Conservation (phyloP, 2,329 filamentous ascomycete genomes). For the Plectosphaerella sp. region DNA sequence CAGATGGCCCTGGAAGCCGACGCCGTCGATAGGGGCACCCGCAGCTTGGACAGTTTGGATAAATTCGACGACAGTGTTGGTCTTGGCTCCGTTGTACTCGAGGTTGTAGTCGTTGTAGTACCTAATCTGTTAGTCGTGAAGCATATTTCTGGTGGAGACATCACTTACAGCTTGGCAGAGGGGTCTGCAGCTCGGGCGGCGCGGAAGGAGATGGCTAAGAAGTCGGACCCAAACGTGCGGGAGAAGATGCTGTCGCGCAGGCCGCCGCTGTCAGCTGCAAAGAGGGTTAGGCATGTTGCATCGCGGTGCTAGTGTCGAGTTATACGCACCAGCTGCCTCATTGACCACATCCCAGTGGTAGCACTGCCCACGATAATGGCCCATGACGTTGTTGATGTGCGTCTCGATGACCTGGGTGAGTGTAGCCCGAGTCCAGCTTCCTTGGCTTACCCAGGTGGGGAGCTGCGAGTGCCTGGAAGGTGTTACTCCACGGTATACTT, state of each 20-base stretch:
- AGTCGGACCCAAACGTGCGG: slow-evolving; percentile 36
- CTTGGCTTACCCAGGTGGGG: slow-evolving; percentile 36
- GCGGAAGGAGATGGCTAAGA: slow-evolving; percentile 39
- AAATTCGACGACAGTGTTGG: slow-evolving; percentile 25
- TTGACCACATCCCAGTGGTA: slow-evolving; percentile 50
- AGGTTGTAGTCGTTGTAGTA: slow-evolving; percentile 39
- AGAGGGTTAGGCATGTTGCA: slow-evolving; percentile 4
- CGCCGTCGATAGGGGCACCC: slow-evolving; percentile 45
- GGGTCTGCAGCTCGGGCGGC: slow-evolving; percentile 36
- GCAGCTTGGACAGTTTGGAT: slow-evolving; percentile 27
- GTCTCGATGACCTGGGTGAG: slow-evolving; percentile 37
- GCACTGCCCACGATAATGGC: slow-evolving; percentile 39
- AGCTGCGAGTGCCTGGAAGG: slow-evolving; percentile 25
- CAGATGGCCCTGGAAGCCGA: slow-evolving; percentile 48
- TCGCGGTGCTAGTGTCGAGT: slow-evolving; percentile 22
- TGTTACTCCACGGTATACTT: neutral
- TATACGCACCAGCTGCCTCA: slow-evolving; percentile 38
- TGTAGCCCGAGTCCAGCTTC: slow-evolving; percentile 31
- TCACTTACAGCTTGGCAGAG: slow-evolving; percentile 36
- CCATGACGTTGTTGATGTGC: slow-evolving; percentile 42
- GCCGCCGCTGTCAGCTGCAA: slow-evolving; percentile 35
- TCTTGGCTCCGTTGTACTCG: slow-evolving; percentile 34
- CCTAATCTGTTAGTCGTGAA: neutral
- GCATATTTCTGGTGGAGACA: too few relatives aligned
- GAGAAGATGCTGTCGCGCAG: slow-evolving; percentile 32